Base-by-base conservation (phyloP, 768 basidiomycete species). In the Termitomyces sp. region DNA sequence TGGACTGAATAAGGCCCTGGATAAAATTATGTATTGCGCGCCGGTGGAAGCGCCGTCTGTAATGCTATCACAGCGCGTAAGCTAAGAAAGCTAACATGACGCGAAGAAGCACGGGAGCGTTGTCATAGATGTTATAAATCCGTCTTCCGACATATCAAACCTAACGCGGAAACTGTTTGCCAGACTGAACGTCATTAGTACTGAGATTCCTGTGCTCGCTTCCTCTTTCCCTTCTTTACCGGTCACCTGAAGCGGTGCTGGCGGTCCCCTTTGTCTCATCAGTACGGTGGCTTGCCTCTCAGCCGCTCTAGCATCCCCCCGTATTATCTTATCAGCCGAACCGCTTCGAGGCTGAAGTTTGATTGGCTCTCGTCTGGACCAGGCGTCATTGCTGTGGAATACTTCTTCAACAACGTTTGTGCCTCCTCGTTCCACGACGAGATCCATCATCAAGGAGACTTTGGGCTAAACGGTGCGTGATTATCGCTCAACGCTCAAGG, bases 131-230 rank as follows among this genome's bases (percentile, higher is more conserved):
- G 16, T 60, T 60, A 42, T 51, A 42, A 39, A 44, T 59, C 57
- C 44, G 54, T 51, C 22, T 57, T 63, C 60, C 55, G 62, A 66
- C 62, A 61, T 63, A 61, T 66, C 62, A 63, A 53, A 13, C 51
- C n/a, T n/a, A n/a, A n/a, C n/a, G n/a, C 57, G 64, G 58, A 57
- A 65, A 62, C 50, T 53, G 58, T 58, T n/a, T 58, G 57, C 55
- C 62, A 28, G 28, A 4, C 28, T 28, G 2, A 28, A 4, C 28
- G 2, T 28, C 28, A 4, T 28, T 28, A 28, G 54, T 49, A 51
- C 53, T 64, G 49, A 15, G 28, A n/a, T 15, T 20, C 38, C 11
- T 46, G 50, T 32, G 49, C 45, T 49, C 40, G 45, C 50, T 61
- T 55, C 52, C 48, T 40, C 60, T 56, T 56, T 48, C 57, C 55